Base-by-base conservation (phyloP, 1,284 basidiomycete species). In the Microbotryum lychnidis-dioicae region DNA sequence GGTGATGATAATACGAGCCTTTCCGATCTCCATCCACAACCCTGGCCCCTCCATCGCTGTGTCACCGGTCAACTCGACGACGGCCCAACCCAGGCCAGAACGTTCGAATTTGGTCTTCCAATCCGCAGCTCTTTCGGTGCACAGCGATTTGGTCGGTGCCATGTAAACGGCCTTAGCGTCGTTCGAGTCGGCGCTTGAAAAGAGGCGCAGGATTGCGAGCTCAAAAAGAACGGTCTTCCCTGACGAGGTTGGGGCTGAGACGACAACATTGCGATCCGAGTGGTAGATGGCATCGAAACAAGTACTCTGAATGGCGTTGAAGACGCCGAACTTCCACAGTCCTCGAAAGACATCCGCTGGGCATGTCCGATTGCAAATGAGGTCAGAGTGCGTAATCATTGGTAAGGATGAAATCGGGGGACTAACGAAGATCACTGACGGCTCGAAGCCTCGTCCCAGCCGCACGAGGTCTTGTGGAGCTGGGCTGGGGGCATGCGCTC, bases 221-320 rank as follows among this genome's bases (percentile, higher is more conserved):
- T 98, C 94, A 69, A 98, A 98, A 8, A 97, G 76, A 1, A 66
- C 75, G 0, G 93, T 92, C 76, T 96, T 96, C 29, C 92, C 92
- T 52, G 89, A 88, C 27, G 91, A 89, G 8, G 91, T 96, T 0
- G 91, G 91, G 1, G 92, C 91, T 86, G 72, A 56, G 37, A 70
- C 50, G 56, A 90, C 88, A 75, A 91, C 72, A 71, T 96, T 96
- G 57, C 87, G 83, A 56, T 85, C 79, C 0, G 81, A 79, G 29
- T 82, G 70, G 69, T 88, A 79, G 3, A 90, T 90, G 65, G 81
- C 80, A 57, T 89, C 82, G 67, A 88, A 87, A 70, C 89, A 91
- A 37, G 79, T 80, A 10, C 88, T 90, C 70, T 97, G 92, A 18
- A 96, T 83, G 1, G 86, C 85, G 73, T 97, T 97, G 79, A 96